Percentiles rank a stretch among this genome's conserved stretches.
phyloP scores from a whole-genome alignment of 768 basidiomycete genomes.

The Psilocybe tampanensis region DNA sequence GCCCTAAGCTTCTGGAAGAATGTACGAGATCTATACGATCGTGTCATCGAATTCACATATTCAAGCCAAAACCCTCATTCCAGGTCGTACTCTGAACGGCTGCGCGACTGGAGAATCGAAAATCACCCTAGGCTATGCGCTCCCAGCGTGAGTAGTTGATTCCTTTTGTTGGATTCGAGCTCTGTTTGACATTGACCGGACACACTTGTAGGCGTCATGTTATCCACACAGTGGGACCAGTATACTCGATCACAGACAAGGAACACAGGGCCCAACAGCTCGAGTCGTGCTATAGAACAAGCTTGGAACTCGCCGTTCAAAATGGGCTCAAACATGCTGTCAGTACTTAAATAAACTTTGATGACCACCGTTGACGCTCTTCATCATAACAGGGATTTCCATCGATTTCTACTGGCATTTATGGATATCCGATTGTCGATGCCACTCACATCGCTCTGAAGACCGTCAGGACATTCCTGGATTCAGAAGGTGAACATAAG shows the following conservation, averaged over 20 bases:
- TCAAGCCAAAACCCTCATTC: background rate
- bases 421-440: constrained; percentile 73
- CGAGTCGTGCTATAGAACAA: constrained; percentile 67
- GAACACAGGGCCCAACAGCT: constrained; percentile 55
- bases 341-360: constrained; percentile 24
- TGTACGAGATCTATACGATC: constrained; percentile 49
- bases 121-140: constrained; percentile 74
- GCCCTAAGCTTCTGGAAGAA: constrained; percentile 63
- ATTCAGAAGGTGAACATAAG: constrained; percentile 46
- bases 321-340: constrained; percentile 69
- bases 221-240: constrained; percentile 83
- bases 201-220: constrained; percentile 56
- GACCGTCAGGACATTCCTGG: constrained; percentile 57
- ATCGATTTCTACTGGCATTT: constrained; percentile 78
- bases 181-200: background rate
- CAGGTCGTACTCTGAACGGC: constrained; percentile 67
- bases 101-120: constrained; percentile 76
- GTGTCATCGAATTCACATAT: background rate
- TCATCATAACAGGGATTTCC: constrained; percentile 69
- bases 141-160: constrained; percentile 65
- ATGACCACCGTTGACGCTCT: background rate
- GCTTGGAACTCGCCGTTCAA: constrained; percentile 62
- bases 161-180: background rate
- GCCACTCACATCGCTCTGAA: constrained; percentile 74
- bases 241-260: constrained; percentile 48